phyloP scores from a whole-genome alignment of 2,329 filamentous ascomycete species.

The Myriangium duriaei region DNA sequence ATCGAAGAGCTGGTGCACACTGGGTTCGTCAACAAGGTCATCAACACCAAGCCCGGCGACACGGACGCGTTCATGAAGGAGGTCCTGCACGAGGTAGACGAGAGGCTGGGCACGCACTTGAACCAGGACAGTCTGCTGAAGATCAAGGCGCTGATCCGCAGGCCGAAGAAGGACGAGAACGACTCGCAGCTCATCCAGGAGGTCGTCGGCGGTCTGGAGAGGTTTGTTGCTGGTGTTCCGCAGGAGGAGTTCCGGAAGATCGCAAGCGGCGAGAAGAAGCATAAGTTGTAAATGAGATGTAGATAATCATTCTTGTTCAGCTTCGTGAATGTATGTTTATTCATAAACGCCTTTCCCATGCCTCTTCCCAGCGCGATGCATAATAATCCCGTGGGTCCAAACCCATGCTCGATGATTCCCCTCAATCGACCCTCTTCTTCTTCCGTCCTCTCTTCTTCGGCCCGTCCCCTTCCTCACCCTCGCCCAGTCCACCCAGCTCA shows the following conservation, averaged over 20 bases:
- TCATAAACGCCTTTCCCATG: too few species aligned
- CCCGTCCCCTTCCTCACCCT: conserved; percentile 34
- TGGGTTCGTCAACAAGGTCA: conserved; percentile 80
- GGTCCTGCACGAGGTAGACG: conserved; percentile 70
- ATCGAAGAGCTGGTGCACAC: conserved; percentile 59
- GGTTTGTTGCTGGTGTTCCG: conserved; percentile 68
- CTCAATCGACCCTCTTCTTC: conserved; percentile 19
- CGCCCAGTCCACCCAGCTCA: conserved; percentile 43
- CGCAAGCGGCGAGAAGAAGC: conserved; percentile 78
- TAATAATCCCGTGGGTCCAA: too few species aligned
- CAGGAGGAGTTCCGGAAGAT: conserved; percentile 82
- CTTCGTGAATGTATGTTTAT: too few species aligned
- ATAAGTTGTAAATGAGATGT: conserved; percentile 57
- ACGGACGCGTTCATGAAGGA: conserved; percentile 55
- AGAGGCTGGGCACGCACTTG: conserved; percentile 67
- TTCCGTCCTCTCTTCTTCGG: conserved; percentile 19
- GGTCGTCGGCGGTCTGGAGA: conserved; percentile 71
- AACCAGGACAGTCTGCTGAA: conserved; percentile 64
- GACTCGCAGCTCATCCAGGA: conserved; percentile 71
- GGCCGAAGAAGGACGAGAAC: conserved; percentile 57
- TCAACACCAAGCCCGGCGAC: conserved; percentile 48
- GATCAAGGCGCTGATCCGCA: conserved; percentile 74
- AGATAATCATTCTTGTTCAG: not conserved
- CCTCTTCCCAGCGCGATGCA: too few species aligned
- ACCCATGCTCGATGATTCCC: not conserved